phyloP scores from a whole-genome alignment of 2,329 filamentous ascomycete species.

The Aspergillus proliferans region DNA sequence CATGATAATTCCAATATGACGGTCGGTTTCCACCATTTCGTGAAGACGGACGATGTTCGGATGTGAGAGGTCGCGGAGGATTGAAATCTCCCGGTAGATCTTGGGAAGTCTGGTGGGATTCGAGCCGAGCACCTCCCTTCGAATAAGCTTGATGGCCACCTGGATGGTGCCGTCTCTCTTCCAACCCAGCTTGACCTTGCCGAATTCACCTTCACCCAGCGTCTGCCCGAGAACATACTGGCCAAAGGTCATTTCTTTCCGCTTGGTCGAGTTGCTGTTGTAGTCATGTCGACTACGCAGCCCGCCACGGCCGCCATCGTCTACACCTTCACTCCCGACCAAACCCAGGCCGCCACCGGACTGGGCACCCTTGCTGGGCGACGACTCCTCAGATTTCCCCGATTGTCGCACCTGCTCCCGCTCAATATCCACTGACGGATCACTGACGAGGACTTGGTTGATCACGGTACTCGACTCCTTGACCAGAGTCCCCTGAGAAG shows the following conservation, averaged over 20 bases:
- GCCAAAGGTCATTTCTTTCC: conserved; percentile 82
- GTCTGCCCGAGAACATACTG: conserved; percentile 95
- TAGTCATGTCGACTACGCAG: conserved; percentile 52
- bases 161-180: conserved; percentile 89
- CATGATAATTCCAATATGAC: conserved; percentile 95
- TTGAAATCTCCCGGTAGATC: conserved; percentile 94
- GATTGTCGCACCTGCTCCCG: conserved; percentile 64
- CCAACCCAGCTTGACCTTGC: conserved; percentile 98
- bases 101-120: conserved; percentile 89
- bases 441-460: conserved; percentile 68
- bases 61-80: conserved; percentile 79
- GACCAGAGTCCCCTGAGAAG: conserved; percentile 55
- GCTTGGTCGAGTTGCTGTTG: conserved; percentile 51
- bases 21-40: conserved; percentile 97
- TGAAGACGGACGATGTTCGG: conserved; percentile 95
- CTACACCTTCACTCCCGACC: conserved; percentile 46
- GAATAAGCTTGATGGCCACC: conserved; percentile 97
- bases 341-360: conserved; percentile 40
- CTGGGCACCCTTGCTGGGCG: conserved; percentile 40
- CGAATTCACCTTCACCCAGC: conserved; percentile 95
- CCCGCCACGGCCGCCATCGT: conserved; percentile 33
- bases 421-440: conserved; percentile 66
- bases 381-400: conserved; percentile 45
- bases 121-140: conserved; percentile 78
- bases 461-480: conserved; percentile 75